phyloP scores from a whole-genome alignment of 129 eudicot genomes.

The Apium graveolens region DNA sequence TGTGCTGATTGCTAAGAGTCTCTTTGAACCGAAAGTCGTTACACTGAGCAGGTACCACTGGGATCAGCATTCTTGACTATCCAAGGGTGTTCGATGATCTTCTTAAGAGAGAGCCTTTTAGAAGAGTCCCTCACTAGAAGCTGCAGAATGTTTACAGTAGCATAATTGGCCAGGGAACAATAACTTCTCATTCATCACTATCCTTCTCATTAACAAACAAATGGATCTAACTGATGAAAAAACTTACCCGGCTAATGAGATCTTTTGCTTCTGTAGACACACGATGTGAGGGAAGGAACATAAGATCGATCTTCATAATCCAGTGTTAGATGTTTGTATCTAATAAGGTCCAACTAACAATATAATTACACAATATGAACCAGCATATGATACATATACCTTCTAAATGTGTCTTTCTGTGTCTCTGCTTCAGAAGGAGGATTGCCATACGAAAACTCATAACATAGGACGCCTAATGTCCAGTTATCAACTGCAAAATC shows the following conservation, averaged over 20 bases:
- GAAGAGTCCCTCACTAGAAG: conserved; percentile 89
- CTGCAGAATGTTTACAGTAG: conserved; percentile 36
- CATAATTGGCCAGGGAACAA: background rate
- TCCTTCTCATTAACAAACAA: background rate
- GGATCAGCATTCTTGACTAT: conserved; percentile 63
- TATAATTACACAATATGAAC: conserved; percentile 2
- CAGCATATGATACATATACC: conserved; percentile 24
- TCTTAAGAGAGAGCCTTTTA: conserved; percentile 77
- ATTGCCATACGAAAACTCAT: conserved; percentile 73
- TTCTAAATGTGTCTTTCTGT: conserved; percentile 71
- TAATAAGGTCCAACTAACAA: background rate
- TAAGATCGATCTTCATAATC: conserved; percentile 82
- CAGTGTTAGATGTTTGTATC: conserved; percentile 23
- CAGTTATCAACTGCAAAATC: conserved; percentile 92
- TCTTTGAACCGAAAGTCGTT: background rate
- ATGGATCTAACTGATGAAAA: background rate
- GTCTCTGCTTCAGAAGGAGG: conserved; percentile 93
- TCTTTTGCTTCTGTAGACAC: conserved; percentile 71
- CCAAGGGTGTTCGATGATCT: conserved; percentile 92
- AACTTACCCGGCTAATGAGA: conserved; percentile 65
- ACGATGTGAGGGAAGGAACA: conserved; percentile 54
- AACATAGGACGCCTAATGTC: conserved; percentile 86
- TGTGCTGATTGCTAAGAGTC: background rate
- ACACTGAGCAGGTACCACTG: conserved; percentile 34
- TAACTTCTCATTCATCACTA: background rate